These are phyloP conservation scores for Aspergillus bridgeri DNA, from an alignment of 495 filamentous ascomycete genomes.

Conservation along the genomic window DNA sequence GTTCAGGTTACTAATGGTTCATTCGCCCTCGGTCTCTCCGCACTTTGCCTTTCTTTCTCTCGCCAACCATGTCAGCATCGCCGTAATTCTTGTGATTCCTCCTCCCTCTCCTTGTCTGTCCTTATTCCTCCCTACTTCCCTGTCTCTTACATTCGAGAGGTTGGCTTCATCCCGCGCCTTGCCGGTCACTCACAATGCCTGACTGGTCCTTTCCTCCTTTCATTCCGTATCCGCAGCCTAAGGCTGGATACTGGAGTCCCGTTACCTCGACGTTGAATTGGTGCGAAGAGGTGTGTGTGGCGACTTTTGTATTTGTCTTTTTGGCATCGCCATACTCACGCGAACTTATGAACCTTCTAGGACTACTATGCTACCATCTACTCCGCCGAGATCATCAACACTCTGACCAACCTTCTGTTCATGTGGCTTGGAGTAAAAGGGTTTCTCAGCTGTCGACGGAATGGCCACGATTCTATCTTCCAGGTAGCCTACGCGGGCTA, in stretches of 20 bases:
- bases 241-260: slow-evolving; percentile 74
- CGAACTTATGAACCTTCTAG: slow-evolving; percentile 21
- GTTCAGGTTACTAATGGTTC: neutral
- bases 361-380: slow-evolving; percentile 61
- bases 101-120: slow-evolving; percentile 6
- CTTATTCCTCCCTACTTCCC: slow-evolving; percentile 3
- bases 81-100: slow-evolving; percentile 1
- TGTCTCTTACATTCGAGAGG: slow-evolving; percentile 4
- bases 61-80: neutral
- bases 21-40: neutral
- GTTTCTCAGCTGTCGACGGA: slow-evolving; percentile 61
- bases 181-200: slow-evolving; percentile 24
- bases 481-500: slow-evolving; percentile 69
- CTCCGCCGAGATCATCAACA: slow-evolving; percentile 64
- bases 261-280: slow-evolving; percentile 90
- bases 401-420: slow-evolving; percentile 79
- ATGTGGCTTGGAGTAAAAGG: slow-evolving; percentile 70
- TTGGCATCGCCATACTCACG: neutral
- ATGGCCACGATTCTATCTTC: slow-evolving; percentile 73
- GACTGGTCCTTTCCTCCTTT: slow-evolving; percentile 43
- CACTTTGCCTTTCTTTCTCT: slow-evolving; percentile 1
- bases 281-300: slow-evolving; percentile 75
- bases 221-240: slow-evolving; percentile 65
- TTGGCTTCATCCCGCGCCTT: slow-evolving; percentile 8
- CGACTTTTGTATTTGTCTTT: neutral